These are phyloP conservation scores for Luffa aegyptiaca DNA, from an alignment of 306 rosid genomes.

Conservation along the genomic window DNA sequence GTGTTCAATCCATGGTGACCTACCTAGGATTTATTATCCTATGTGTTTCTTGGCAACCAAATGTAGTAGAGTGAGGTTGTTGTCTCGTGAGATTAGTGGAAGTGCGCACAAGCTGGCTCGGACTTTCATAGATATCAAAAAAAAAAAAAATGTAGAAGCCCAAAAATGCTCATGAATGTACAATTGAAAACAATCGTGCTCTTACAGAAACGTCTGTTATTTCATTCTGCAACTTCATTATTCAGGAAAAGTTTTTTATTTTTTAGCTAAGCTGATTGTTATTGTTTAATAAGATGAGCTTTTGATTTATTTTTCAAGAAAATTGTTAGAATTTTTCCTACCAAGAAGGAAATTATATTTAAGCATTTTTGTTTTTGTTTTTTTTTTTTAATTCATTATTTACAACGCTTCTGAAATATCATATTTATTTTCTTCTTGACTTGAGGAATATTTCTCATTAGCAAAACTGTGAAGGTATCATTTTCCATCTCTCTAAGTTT, in stretches of 20 bases:
- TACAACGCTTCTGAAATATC: not conserved
- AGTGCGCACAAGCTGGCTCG: too few relatives aligned
- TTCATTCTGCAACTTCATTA: not conserved
- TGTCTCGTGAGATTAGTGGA: too few relatives aligned
- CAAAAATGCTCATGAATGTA: not conserved
- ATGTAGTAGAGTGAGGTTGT: too few relatives aligned
- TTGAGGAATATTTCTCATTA: not conserved
- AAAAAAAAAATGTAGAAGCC: too few relatives aligned
- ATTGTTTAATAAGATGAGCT: not conserved
- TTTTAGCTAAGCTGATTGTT: not conserved
- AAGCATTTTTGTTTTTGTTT: not conserved
- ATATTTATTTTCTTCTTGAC: not conserved
- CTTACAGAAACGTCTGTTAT: not conserved
- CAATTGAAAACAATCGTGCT: not conserved
- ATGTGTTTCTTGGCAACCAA: too few relatives aligned
- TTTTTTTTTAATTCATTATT: not conserved
- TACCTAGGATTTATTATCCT: too few relatives aligned
- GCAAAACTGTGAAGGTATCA: not conserved
- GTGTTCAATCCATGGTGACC: too few relatives aligned
- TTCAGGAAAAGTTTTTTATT: not conserved
- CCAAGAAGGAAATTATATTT: not conserved
- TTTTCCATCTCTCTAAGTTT: conserved; percentile 2
- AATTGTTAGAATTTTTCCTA: not conserved
- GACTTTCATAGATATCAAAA: too few relatives aligned
- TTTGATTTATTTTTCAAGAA: not conserved